Evolutionary conservation across 768 basidiomycete genomes (phyloP), one percentile per base, ranked within the genome.

Genomic region (Lactarius deliciosus): DNA sequence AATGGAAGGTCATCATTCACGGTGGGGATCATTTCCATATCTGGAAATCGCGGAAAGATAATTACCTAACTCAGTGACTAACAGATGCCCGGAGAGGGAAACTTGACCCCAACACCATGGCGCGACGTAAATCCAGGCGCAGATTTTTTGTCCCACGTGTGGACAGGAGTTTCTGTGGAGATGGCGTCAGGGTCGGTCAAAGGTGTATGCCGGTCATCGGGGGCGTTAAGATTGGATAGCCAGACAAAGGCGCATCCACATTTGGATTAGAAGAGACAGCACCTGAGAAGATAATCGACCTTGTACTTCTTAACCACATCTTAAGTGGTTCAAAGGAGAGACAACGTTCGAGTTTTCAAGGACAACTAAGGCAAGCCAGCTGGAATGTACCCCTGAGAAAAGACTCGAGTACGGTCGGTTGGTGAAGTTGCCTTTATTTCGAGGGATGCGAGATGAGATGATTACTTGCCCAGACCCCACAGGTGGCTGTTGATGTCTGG

Each of bases 1-100:
- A 61, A 58, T 65, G 69, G 69, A 40, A 64, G 61, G 36, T 3
- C 45, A 6, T 34, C 40, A 60, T 11, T 40, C 54, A 43, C 28
- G 32, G 55, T 30, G 13, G 30, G 38, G 30, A 38, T 34, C 36
- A 41, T 25, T 25, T 28, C 54, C 25, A 50, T 66, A 43, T 66
- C 38, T 6, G 53, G 54, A 41, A 36, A 18, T 16, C 6, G 10
- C 2, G 16, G 32, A 15, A 34, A 20, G 11, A 32, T 22, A n/a
- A 28, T 22, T 60, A 22, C 20, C 45, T 15, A 64, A 22, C 43
- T 32, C 18, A 1, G 30, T 10, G 30, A 40, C 56, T 32, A 8
- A 55, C 15, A 30, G 25, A 9, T n/a, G 9, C 34, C 25, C 40
- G 15, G 5, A 18, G 60, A 60, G 3, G 59, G 58, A 6, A 43